phyloP scores from a whole-genome alignment of 306 rosid species.

The Arachis hypogaea region DNA sequence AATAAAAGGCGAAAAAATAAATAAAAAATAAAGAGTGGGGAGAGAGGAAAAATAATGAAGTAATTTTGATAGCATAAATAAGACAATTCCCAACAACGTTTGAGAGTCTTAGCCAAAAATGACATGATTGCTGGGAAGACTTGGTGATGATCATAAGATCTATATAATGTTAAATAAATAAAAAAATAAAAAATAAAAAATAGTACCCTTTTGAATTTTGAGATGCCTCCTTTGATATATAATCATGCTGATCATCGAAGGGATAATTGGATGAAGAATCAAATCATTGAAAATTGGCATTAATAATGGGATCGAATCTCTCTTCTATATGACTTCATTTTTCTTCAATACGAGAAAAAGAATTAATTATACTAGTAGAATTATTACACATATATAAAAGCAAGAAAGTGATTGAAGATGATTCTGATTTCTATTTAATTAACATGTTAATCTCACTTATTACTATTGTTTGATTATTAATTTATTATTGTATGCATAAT shows the following conservation, averaged over 20 bases:
- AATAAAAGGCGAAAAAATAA: background rate
- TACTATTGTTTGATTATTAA: background rate
- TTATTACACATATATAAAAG: background rate
- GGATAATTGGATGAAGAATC: slow-evolving; percentile 23
- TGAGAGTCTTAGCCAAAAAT: slow-evolving; percentile 21
- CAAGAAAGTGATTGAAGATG: background rate
- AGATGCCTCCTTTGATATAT: slow-evolving; percentile 20
- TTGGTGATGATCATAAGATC: background rate
- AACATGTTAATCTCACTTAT: background rate
- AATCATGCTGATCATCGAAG: slow-evolving; percentile 13
- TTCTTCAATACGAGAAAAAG: background rate
- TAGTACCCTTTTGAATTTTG: slow-evolving; percentile 37
- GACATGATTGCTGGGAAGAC: slow-evolving; percentile 37
- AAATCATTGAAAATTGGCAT: slow-evolving; percentile 29
- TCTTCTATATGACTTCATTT: slow-evolving; percentile 27
- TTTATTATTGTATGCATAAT: background rate
- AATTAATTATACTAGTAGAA: background rate
- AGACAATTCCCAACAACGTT: slow-evolving; percentile 39
- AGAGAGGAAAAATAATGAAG: background rate
- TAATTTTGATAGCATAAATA: slow-evolving; percentile 25
- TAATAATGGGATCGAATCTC: slow-evolving; percentile 32
- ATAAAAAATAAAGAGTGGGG: background rate
- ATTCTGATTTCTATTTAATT: background rate
- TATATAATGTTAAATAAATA: slow-evolving; percentile 10
- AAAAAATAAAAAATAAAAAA: slow-evolving; percentile 5